These are phyloP conservation scores for Apiospora marii DNA, from an alignment of 2,329 filamentous ascomycete species.

Conservation along the genomic window DNA sequence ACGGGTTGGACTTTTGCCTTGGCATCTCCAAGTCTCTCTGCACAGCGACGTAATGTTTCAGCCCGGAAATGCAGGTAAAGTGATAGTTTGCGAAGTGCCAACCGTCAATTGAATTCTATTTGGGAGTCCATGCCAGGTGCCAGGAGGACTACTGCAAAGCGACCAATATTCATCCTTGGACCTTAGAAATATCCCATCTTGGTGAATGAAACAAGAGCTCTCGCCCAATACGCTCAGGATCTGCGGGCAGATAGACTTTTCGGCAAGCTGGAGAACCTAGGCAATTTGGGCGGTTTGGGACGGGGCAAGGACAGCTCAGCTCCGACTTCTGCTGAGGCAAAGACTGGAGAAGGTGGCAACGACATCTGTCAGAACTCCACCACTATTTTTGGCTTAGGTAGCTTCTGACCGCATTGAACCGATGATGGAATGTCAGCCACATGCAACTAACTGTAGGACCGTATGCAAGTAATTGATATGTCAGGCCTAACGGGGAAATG, in stretches of 20 bases:
- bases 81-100: neutral
- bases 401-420: neutral
- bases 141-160: neutral
- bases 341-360: slow-evolving; percentile 15
- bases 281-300: neutral
- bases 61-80: neutral
- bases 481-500: neutral
- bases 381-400: slow-evolving; percentile 5
- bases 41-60: slow-evolving; percentile 18
- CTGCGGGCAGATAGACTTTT: neutral
- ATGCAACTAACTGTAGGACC: neutral
- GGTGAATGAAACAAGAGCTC: neutral
- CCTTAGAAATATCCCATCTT: neutral
- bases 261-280: slow-evolving; percentile 16
- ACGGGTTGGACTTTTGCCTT: slow-evolving; percentile 16
- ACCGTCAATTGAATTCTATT: neutral
- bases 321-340: slow-evolving; percentile 10
- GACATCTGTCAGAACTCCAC: slow-evolving; percentile 13
- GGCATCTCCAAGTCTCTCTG: slow-evolving; percentile 11
- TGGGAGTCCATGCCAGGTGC: neutral
- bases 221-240: neutral
- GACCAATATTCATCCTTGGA: neutral
- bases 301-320: slow-evolving; percentile 15
- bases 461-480: slow-evolving; percentile 9
- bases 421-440: neutral